Percentiles rank a stretch among this genome's conserved stretches.
Conservation (phyloP, 169 alveolate genomes). For the Sarcocystis neurona region DNA sequence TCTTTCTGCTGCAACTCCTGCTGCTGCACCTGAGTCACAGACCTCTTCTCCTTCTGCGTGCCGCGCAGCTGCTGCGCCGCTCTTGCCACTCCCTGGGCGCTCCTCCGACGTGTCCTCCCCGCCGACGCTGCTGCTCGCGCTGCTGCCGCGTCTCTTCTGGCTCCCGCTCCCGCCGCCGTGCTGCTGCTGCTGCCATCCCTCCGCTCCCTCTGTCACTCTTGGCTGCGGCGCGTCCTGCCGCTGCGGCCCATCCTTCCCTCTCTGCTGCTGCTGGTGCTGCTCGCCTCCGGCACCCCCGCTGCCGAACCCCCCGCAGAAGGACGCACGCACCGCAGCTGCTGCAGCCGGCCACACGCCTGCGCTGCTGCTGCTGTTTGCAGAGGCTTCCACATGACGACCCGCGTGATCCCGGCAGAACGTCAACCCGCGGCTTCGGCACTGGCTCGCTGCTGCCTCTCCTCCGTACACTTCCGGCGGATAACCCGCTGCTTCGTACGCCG, state of each 20-base stretch:
- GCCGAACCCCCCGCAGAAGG: neutral
- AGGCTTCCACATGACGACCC: neutral
- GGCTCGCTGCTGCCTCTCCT: neutral
- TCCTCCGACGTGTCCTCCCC: too few relatives aligned
- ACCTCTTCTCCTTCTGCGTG: neutral
- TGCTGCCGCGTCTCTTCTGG: too few relatives aligned
- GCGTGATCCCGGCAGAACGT: neutral
- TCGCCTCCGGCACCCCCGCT: neutral
- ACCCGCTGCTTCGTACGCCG: neutral
- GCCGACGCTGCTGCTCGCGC: too few relatives aligned
- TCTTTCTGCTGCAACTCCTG: neutral
- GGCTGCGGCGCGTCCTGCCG: neutral
- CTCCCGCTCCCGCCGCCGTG: too few relatives aligned
- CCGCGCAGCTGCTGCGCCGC: too few relatives aligned
- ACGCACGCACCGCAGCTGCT: neutral
- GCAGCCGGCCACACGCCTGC: neutral
- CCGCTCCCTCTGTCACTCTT: neutral
- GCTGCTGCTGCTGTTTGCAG: neutral
- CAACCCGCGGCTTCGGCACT: neutral
- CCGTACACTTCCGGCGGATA: neutral
- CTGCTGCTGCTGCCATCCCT: too few relatives aligned
- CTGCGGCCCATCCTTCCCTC: neutral
- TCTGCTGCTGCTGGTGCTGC: neutral
- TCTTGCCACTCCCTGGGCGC: too few relatives aligned
- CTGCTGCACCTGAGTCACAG: neutral